phyloP scores from a whole-genome alignment of 306 rosid species.

The Arachis stenosperma region DNA sequence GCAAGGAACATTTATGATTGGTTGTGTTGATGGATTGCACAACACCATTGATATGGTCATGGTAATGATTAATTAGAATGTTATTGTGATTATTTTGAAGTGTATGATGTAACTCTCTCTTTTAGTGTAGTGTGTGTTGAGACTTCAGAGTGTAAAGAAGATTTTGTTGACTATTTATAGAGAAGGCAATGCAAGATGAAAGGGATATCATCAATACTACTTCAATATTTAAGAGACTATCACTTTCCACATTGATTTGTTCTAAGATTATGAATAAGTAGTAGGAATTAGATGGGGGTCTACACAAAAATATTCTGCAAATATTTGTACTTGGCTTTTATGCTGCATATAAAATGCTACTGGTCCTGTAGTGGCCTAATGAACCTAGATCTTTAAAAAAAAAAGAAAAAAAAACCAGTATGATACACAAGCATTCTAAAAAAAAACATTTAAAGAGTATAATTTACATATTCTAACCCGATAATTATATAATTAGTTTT shows the following conservation, averaged over 20 bases:
- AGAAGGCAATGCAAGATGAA: slow-evolving; percentile 12
- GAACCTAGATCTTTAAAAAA: background rate
- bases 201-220: background rate
- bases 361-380: background rate
- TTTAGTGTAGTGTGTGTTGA: background rate
- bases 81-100: background rate
- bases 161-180: slow-evolving; percentile 31
- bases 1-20: slow-evolving; percentile 45
- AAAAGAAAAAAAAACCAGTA: too few species aligned
- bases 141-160: background rate
- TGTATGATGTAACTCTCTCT: too few species aligned
- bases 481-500: too few species aligned
- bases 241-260: slow-evolving; percentile 19
- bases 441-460: too few species aligned
- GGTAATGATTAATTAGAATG: background rate
- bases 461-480: too few species aligned
- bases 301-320: slow-evolving; percentile 29
- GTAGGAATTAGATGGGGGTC: slow-evolving; percentile 31
- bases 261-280: slow-evolving; percentile 20
- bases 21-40: slow-evolving; percentile 42
- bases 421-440: too few species aligned
- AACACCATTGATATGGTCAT: slow-evolving; percentile 45
- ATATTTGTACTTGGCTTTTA: slow-evolving; percentile 3
- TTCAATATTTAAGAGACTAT: background rate
- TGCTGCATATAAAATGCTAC: background rate